These are phyloP conservation scores for Mucuna pruriens DNA, from an alignment of 306 rosid species.

Conservation along the genomic window DNA sequence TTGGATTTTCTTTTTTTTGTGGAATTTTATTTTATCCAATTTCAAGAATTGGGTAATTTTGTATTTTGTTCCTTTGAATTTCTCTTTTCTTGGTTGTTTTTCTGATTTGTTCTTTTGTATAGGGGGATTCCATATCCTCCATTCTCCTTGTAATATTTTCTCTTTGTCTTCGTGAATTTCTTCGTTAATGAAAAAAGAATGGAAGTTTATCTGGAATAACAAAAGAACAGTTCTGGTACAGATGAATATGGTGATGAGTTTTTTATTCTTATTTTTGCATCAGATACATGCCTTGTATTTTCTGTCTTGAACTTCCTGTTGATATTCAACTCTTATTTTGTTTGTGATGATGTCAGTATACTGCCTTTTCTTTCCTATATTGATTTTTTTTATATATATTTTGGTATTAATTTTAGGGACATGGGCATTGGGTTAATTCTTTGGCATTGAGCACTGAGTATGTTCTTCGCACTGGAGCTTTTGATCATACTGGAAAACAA, in stretches of 20 bases:
- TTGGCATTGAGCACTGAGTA: slow-evolving; percentile 95
- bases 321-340: neutral
- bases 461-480: slow-evolving; percentile 95
- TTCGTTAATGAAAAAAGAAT: neutral
- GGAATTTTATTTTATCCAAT: neutral
- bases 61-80: neutral
- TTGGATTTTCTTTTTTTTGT: neutral
- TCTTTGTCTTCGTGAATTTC: neutral
- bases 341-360: neutral
- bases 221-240: slow-evolving; percentile 8
- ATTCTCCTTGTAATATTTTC: neutral
- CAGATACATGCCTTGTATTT: neutral
- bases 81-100: slow-evolving; percentile 4
- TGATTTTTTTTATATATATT: slow-evolving; percentile 10
- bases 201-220: neutral
- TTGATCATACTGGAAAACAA: slow-evolving; percentile 89
- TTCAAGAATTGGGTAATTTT: neutral
- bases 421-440: slow-evolving; percentile 96
- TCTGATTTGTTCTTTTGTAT: neutral
- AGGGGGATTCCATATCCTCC: neutral
- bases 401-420: slow-evolving; percentile 71
- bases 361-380: slow-evolving; percentile 5
- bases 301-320: neutral
- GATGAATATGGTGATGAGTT: neutral
- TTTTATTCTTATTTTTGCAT: neutral